A percentile compares a stretch with the other conserved stretches of the same genome.
Evolutionary conservation across 2,329 filamentous ascomycete genomes (phyloP).

Genomic region (Curvularia eragrostidis): DNA sequence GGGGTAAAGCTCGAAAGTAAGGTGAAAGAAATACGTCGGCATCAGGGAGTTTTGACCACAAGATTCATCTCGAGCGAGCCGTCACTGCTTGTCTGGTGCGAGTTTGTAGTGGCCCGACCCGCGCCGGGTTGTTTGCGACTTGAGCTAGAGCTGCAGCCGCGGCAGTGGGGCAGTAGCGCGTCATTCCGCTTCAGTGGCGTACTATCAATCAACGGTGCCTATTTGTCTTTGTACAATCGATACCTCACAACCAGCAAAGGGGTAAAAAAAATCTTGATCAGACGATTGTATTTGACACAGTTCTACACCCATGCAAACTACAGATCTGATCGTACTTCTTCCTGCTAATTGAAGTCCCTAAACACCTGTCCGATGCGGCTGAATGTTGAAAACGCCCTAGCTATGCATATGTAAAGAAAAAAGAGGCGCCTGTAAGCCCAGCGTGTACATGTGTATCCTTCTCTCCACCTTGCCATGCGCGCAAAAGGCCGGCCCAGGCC

Average conservation of each 20-base stretch:
- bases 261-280: background rate
- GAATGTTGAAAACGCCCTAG: slow-evolving; percentile 28
- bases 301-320: background rate
- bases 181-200: slow-evolving; percentile 8
- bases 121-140: slow-evolving; percentile 12
- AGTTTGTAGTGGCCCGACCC: background rate
- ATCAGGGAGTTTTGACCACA: slow-evolving; percentile 48
- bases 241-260: background rate
- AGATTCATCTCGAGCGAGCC: slow-evolving; percentile 24
- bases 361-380: slow-evolving; percentile 14
- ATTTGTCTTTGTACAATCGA: too few species aligned
- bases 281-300: slow-evolving; percentile 4
- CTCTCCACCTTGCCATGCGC: slow-evolving; percentile 16
- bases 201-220: background rate
- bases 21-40: slow-evolving; percentile 69
- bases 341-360: slow-evolving; percentile 9
- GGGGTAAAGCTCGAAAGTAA: slow-evolving; percentile 65
- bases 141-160: slow-evolving; percentile 9
- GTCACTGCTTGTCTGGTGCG: background rate
- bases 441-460: slow-evolving; percentile 23
- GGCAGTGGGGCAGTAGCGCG: slow-evolving; percentile 17
- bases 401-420: slow-evolving; percentile 32
- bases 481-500: slow-evolving; percentile 4
- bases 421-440: slow-evolving; percentile 15
- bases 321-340: background rate